A percentile compares a stretch with the other conserved stretches of the same genome.
Conservation (phyloP, 1,139 yeast species). For the Kodamaea derodonti region DNA sequence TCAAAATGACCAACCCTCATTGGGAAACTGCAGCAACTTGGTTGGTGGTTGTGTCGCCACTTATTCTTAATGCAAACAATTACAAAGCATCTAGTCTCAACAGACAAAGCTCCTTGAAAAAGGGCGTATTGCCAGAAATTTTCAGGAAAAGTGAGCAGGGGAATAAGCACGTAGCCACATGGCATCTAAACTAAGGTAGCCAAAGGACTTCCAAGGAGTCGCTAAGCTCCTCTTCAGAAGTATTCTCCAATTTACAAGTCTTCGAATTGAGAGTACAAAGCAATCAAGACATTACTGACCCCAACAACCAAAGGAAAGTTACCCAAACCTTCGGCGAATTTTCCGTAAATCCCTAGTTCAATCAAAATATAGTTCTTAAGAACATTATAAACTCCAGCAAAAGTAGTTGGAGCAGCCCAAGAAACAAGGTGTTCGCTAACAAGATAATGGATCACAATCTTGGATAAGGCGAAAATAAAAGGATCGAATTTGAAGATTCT, state of each 20-base stretch:
- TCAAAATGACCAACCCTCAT: too few species aligned
- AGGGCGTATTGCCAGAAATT: too few species aligned
- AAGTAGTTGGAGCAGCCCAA: conserved; percentile 16
- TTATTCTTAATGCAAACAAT: too few species aligned
- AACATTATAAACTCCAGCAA: conserved; percentile 35
- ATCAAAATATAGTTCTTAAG: conserved; percentile 33
- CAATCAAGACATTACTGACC: conserved; percentile 44
- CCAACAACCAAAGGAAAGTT: conserved; percentile 47
- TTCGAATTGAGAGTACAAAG: conserved; percentile 45
- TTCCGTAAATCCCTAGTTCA: conserved; percentile 36
- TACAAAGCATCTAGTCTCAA: too few species aligned
- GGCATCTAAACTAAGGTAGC: too few species aligned
- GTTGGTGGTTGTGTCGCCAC: too few species aligned
- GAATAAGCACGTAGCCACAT: too few species aligned
- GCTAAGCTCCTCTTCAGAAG: too few species aligned
- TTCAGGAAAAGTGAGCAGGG: too few species aligned
- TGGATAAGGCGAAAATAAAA: conserved; percentile 50
- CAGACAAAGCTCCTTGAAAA: too few species aligned
- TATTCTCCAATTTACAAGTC: conserved; percentile 16
- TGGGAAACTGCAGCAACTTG: too few species aligned
- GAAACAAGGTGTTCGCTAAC: conserved; percentile 29
- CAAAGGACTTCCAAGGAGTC: too few species aligned
- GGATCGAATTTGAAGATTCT: conserved; percentile 54
- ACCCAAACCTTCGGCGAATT: conserved; percentile 38
- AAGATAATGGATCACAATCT: conserved; percentile 45